These are phyloP conservation scores for Grigorovia yakushimaensis DNA, from an alignment of 805 yeast genomes.

Conservation along the genomic window DNA sequence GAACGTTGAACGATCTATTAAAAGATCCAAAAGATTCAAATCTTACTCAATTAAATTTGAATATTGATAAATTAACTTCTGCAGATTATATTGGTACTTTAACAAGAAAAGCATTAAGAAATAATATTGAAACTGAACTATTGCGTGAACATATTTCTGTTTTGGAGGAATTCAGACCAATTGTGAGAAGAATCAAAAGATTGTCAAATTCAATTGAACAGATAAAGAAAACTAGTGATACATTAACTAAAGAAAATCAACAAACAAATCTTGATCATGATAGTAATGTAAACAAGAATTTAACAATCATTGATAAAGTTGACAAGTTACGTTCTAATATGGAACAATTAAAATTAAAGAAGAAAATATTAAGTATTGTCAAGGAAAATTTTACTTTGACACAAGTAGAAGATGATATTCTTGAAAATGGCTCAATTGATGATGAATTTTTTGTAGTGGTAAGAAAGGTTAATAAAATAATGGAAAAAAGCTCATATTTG, in stretches of 20 bases:
- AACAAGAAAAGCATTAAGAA: constrained; percentile 49
- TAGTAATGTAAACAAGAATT: constrained; percentile 22
- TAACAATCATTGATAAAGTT: constrained; percentile 10
- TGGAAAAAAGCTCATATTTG: constrained; percentile 57
- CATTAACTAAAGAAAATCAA: constrained; percentile 7
- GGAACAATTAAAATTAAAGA: constrained; percentile 33
- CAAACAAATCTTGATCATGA: not conserved
- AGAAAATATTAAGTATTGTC: constrained; percentile 41
- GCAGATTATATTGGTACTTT: constrained; percentile 45
- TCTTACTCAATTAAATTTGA: constrained; percentile 6
- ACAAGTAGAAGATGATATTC: constrained; percentile 58
- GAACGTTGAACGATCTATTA: not conserved
- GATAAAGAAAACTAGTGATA: constrained; percentile 11
- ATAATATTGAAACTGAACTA: constrained; percentile 51
- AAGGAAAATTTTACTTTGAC: constrained; percentile 56
- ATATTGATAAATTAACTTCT: constrained; percentile 35
- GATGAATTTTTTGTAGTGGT: constrained; percentile 53
- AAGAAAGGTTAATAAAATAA: constrained; percentile 52
- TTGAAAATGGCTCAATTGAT: constrained; percentile 34
- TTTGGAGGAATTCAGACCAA: constrained; percentile 36
- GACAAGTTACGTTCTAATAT: constrained; percentile 12
- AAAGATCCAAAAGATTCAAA: not conserved
- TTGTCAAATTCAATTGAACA: constrained; percentile 20
- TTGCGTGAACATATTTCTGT: constrained; percentile 45
- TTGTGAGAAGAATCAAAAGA: constrained; percentile 33